Evolutionary conservation across 768 basidiomycete genomes (phyloP), one percentile per base, ranked within the genome.

Genomic region (Termitomyces sp.): DNA sequence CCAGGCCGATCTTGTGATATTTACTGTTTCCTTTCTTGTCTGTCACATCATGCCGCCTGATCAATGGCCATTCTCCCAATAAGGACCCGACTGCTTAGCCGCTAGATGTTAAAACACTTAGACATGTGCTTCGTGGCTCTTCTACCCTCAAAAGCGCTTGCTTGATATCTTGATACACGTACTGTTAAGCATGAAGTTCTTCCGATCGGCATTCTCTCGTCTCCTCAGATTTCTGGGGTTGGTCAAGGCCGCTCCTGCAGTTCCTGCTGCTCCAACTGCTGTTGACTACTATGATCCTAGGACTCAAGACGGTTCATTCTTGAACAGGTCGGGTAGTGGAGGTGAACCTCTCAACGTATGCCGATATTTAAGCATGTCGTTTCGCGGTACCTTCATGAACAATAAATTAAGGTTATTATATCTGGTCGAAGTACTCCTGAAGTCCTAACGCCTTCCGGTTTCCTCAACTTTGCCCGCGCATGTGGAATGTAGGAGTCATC

Each of bases 401-500:
- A 50, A 38, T 38, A 1, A 27, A 51, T 49, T 4, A 51, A 85
- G 67, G 81, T 85, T 41, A 83, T 86, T 61, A 76, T 85, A 59
- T 86, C 84, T 0, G 83, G 75, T 2, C 56, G 73, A 23, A 85
- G 82, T 65, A 80, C 80, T 6, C 72, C 76, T 0, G 69, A 49
- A 10, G 75, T 85, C 16, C 70, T 84, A 47, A 81, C 77, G 1
- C 71, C 76, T 38, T 63, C 68, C 29, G 82, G 82, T 0, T 62
- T 83, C 48, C 55, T 81, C 59, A 78, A 83, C 61, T 84, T 73
- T 57, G 84, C 83, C 0, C 73, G 71, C 19, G 75, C 82, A 2
- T 73, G 84, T 53, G 82, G 82, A 23, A 80, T 82, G 83, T 84
- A 57, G 59, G 80, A 67, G 12, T n/a, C 17, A 16, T 23, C 7